Base-by-base conservation (phyloP, 2,329 filamentous ascomycete species). In the Purpureocillium lavendulum region DNA sequence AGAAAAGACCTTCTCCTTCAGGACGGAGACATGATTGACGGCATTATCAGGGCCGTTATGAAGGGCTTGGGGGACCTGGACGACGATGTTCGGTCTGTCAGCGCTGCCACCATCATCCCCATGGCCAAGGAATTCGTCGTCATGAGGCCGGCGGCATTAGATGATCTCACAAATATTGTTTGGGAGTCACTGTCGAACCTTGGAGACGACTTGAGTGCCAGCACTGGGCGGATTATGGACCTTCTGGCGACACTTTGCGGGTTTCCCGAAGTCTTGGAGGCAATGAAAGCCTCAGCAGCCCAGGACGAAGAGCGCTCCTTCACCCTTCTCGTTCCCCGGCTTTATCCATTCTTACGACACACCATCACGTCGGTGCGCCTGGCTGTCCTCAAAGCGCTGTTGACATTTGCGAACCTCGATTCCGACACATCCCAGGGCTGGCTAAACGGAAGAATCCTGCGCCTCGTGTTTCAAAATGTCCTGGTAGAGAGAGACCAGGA, bases 171-270 rank as follows among this genome's bases (percentile, higher is more conserved):
- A 60, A 83, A 85, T 55, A 94, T 97, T 43, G 89, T 98, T 21
- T 98, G 92, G 92, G 86, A 94, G 55, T 97, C 92, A 65, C 70
- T 98, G 17, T 94, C 90, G 4, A 94, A 94, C 57, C 70, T 98
- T n/a, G 89, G 90, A 48, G 92, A 98, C 57, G 92, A 98, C 56
- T 72, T 98, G 14, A 97, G 89, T 59, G 92, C 92, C 4, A 97
- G 92, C 59, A 98, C 94, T 9, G 92, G 92, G 35, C 94, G 88
- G 41, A 94, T 98, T 40, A 98, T 98, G 94, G 94, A 98, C 59
- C 75, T 98, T 31, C 73, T 98, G 14, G 92, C 94, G 12, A 97
- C 92, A 44, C 77, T 98, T 2, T 98, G 92, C 66, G 84, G 88
- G 46, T 98, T 96, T 66, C 86, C 86, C 1, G 79, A 95, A 64